These are phyloP conservation scores for Neurospora sp. DNA, from an alignment of 495 filamentous ascomycete species.

Conservation along the genomic window DNA sequence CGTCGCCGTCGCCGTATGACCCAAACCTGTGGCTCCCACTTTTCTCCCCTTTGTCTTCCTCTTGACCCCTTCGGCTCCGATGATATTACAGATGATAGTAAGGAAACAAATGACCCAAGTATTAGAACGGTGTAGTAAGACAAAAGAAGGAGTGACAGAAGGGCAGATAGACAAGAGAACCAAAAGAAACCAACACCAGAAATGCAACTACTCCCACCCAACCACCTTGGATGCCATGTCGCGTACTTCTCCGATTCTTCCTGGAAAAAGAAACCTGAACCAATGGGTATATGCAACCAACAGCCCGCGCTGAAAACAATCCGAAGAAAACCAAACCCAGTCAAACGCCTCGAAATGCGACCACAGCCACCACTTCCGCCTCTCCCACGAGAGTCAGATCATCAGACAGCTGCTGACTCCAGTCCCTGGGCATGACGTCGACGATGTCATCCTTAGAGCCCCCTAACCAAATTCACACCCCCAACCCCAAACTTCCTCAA, in stretches of 20 bases:
- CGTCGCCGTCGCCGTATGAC: neutral
- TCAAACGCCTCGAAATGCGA: neutral
- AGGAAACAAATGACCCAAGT: neutral
- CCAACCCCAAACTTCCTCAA: neutral
- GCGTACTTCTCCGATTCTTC: neutral
- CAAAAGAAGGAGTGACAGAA: neutral
- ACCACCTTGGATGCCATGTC: neutral
- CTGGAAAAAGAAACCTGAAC: neutral
- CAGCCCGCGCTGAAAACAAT: neutral
- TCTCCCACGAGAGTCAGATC: too few relatives aligned
- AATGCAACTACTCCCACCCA: neutral
- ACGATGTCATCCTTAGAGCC: neutral
- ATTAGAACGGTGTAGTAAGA: neutral
- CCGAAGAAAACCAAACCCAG: neutral
- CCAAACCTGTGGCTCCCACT: neutral
- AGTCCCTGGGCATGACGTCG: neutral
- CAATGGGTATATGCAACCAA: neutral
- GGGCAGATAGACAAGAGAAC: neutral
- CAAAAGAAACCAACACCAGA: neutral
- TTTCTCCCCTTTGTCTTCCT: neutral
- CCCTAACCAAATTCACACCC: neutral
- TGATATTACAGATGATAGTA: neutral
- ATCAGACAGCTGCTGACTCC: neutral
- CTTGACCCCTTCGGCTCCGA: neutral
- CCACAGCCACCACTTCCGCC: neutral